phyloP scores from a whole-genome alignment of 2,329 filamentous ascomycete species.

The Claviceps lovelessii region DNA sequence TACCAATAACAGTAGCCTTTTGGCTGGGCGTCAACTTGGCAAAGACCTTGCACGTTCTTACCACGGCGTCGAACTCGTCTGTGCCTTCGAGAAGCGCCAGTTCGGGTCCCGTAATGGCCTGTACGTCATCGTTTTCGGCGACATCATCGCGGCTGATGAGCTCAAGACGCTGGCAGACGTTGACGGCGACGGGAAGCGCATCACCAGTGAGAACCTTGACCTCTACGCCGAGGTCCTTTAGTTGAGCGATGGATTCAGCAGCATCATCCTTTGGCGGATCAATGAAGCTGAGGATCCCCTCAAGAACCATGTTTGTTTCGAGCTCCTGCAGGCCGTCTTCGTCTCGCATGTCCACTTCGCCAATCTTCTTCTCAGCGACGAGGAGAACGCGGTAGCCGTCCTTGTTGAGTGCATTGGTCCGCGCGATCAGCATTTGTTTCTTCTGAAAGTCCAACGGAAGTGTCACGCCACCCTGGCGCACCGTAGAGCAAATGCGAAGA shows the following conservation, averaged over 20 bases:
- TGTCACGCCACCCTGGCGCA: slow-evolving; percentile 8
- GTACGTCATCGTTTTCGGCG: slow-evolving; percentile 9
- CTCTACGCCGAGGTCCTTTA: slow-evolving; percentile 13
- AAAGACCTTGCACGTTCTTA: slow-evolving; percentile 14
- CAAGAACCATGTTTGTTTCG: slow-evolving; percentile 13
- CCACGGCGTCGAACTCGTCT: slow-evolving; percentile 11
- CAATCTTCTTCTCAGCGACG: slow-evolving; percentile 11
- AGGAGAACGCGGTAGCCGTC: slow-evolving; percentile 13
- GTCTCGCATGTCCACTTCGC: slow-evolving; percentile 6
- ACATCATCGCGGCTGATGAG: slow-evolving; percentile 9
- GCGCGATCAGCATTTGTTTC: slow-evolving; percentile 6
- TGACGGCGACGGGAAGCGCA: slow-evolving; percentile 15
- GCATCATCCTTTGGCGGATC: slow-evolving; percentile 17
- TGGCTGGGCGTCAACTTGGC: slow-evolving; percentile 16
- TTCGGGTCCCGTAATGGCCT: slow-evolving; percentile 14
- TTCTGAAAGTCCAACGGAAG: slow-evolving; percentile 8
- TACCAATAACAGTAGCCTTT: slow-evolving; percentile 13
- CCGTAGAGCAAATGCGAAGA: slow-evolving; percentile 9
- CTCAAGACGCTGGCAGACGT: slow-evolving; percentile 13
- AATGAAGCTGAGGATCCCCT: slow-evolving; percentile 15
- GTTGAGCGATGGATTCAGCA: slow-evolving; percentile 11
- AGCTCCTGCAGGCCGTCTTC: slow-evolving; percentile 11
- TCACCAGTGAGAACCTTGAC: slow-evolving; percentile 17
- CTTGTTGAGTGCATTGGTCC: slow-evolving; percentile 8
- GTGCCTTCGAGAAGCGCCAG: slow-evolving; percentile 9